Evolutionary conservation across 345 rosid species (phyloP), one percentile per base, ranked within the genome.

Genomic region (Gossypium arboreum): DNA sequence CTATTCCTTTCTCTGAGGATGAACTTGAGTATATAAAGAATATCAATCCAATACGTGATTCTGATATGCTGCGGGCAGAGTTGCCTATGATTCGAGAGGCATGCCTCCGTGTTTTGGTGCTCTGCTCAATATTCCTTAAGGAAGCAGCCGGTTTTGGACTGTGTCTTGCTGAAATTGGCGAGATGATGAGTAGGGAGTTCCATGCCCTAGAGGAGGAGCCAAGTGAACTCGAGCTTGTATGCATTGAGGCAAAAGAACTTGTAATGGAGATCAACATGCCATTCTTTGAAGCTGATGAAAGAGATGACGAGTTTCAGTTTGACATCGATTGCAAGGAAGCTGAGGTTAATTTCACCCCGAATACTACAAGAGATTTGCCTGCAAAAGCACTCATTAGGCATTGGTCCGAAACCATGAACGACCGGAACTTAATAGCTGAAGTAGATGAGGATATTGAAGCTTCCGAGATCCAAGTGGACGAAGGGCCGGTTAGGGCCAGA

Each of bases 41-140:
- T 29, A 89, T 93, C 27, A 83, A 96, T 79, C 97, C 92, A 8
- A 12, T 64, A 9, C 75, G 16, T 22, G 99, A 95, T 60, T 92
- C 91, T 80, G 92, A 84, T 13, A 92, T 88, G 97, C 88, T 96
- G 76, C 81, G 89, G 25, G 77, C 74, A 71, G 92, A 92, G 85
- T 91, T 96, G 27, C 99, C 99, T 24, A 88, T 92, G 98, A 89
- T 96, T 62, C 86, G 98, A 78, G 99, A 91, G 74, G 97, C 98
- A 39, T 93, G 97, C 83, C 89, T 96, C 2, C 83, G 94, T 3
- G 90, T 96, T 61, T 85, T 96, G 81, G 74, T 87, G 71, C 92
- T 96, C 74, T 90, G 97, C 79, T 86, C 98, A 39, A 77, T 85
- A 65, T 96, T 96, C 78, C 92, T 96, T 25, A 86, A 93, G 88